A percentile compares a stretch with the other conserved stretches of the same genome.
These are phyloP conservation scores for Trametes cingulata DNA, from an alignment of 768 basidiomycete genomes.

Conservation along the genomic window DNA sequence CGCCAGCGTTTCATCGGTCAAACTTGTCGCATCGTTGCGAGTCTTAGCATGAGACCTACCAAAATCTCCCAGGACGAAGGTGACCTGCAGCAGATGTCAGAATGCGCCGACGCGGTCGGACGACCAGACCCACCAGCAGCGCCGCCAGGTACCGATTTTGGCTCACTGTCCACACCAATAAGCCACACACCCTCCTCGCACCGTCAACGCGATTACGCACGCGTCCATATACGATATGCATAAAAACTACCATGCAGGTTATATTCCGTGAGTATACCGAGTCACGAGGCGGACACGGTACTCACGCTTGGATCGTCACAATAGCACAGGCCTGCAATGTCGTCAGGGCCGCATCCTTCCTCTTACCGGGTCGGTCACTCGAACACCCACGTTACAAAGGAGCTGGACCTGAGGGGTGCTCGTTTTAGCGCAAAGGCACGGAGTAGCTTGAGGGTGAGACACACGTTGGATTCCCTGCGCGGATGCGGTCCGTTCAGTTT, in stretches of 20 bases:
- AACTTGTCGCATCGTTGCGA: too few species aligned
- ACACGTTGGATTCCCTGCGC: conserved; percentile 13
- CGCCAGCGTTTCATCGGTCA: too few species aligned
- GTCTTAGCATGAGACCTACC: too few species aligned
- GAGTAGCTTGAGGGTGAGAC: neutral
- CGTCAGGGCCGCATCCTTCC: neutral
- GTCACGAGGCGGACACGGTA: too few species aligned
- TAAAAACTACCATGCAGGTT: conserved; percentile 6
- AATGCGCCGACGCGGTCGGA: too few species aligned
- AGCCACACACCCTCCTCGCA: too few species aligned
- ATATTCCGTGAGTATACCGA: neutral
- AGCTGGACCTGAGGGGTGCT: neutral
- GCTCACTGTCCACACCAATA: conserved; percentile 2
- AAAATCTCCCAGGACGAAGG: neutral
- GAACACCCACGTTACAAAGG: neutral
- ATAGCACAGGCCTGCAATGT: conserved; percentile 5
- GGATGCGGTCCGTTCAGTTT: neutral
- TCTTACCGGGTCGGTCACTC: neutral
- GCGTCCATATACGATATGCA: conserved; percentile 14
- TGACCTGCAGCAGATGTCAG: neutral
- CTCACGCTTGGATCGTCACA: conserved; percentile 11
- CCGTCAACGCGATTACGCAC: neutral
- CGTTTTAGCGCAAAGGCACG: neutral
- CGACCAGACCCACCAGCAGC: neutral
- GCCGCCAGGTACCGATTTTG: neutral